Evolutionary conservation across 2,329 filamentous ascomycete species (phyloP).

Genomic region (Tricladium varicosporioides): DNA sequence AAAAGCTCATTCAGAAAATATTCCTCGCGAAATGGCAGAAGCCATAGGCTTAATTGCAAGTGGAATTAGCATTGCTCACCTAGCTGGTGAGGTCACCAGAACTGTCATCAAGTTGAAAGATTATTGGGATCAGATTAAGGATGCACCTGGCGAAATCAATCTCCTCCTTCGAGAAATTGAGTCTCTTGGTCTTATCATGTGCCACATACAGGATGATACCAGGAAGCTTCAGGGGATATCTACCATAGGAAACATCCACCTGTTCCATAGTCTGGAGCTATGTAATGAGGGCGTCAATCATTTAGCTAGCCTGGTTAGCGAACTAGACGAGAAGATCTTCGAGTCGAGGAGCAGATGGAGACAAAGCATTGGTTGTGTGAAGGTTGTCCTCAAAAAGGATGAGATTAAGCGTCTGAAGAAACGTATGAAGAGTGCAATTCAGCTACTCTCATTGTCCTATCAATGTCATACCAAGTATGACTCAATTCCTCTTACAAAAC

Average conservation of each 20-base stretch:
- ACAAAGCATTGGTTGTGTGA: conserved; percentile 7
- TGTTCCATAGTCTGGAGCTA: not conserved
- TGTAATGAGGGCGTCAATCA: conserved; percentile 3
- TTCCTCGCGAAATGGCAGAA: conserved; percentile 6
- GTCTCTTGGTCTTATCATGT: conserved; percentile 6
- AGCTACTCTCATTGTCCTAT: conserved; percentile 8
- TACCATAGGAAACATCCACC: not conserved
- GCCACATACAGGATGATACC: not conserved
- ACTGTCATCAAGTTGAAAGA: conserved; percentile 12
- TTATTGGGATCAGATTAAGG: conserved; percentile 12
- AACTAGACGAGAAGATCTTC: not conserved
- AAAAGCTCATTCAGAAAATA: not conserved
- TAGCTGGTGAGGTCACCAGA: conserved; percentile 10
- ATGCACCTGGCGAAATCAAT: conserved; percentile 14
- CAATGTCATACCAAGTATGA: conserved; percentile 7
- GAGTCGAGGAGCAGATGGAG: not conserved
- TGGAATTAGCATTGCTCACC: conserved; percentile 10
- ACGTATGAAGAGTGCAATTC: conserved; percentile 4
- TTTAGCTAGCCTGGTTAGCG: not conserved
- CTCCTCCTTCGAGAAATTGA: conserved; percentile 13
- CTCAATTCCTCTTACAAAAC: not conserved
- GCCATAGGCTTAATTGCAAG: conserved; percentile 8
- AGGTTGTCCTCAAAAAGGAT: conserved; percentile 9
- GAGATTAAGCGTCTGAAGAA: conserved; percentile 7
- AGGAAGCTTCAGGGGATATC: not conserved